Evolutionary conservation across 352 stramenopile genomes (phyloP).

Genomic region (Globisporangium barbulae): DNA sequence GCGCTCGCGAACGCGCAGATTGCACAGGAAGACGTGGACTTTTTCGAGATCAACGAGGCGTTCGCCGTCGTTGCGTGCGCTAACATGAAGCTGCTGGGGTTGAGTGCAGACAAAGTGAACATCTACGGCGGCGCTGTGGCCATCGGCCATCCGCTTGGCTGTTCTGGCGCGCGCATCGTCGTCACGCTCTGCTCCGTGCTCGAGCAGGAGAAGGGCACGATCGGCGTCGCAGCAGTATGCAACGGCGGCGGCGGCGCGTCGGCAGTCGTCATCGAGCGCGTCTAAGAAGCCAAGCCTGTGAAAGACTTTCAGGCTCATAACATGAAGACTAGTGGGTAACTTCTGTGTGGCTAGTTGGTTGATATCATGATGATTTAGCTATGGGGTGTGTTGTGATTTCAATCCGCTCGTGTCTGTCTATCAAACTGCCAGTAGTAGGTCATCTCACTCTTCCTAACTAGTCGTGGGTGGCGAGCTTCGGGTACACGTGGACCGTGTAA

Average conservation of each 20-base stretch:
- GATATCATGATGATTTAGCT: no score
- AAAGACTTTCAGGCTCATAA: no score
- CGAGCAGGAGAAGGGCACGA: slow-evolving; percentile 84
- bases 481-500: slow-evolving; percentile 71
- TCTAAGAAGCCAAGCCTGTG: slow-evolving; percentile 9
- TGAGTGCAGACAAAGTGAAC: slow-evolving; percentile 91
- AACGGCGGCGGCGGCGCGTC: slow-evolving; percentile 96
- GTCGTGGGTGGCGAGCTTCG: slow-evolving; percentile 59
- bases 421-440: background rate
- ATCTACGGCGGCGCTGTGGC: slow-evolving; percentile 88
- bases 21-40: slow-evolving; percentile 88
- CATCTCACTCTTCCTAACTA: slow-evolving; percentile 13
- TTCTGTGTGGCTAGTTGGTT: no score
- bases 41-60: slow-evolving; percentile 98
- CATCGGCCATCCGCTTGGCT: slow-evolving; percentile 65
- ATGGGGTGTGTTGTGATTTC: background rate
- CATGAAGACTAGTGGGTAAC: no score
- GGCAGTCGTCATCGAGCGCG: slow-evolving; percentile 92
- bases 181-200: slow-evolving; percentile 91
- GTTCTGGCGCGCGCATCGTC: slow-evolving; percentile 87
- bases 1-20: slow-evolving; percentile 79
- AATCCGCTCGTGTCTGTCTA: background rate
- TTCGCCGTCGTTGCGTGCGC: slow-evolving; percentile 95
- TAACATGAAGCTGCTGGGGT: slow-evolving; percentile 89
- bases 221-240: slow-evolving; percentile 94